These are phyloP conservation scores for Gossypium davidsonii DNA, from an alignment of 441 rosid species.

Conservation along the genomic window DNA sequence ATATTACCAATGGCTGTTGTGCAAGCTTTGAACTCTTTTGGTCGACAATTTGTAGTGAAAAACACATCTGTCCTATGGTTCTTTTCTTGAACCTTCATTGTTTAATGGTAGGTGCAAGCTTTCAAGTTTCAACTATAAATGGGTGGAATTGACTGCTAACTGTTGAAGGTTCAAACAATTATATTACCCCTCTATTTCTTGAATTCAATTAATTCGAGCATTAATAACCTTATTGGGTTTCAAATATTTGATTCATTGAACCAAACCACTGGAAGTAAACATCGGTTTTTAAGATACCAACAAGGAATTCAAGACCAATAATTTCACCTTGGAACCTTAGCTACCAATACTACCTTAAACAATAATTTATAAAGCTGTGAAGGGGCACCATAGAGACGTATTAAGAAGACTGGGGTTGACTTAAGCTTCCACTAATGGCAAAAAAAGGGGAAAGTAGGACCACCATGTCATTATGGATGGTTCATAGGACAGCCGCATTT, in stretches of 20 bases:
- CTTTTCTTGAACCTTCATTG: neutral
- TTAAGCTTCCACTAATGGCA: neutral
- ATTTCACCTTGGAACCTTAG: too few relatives aligned
- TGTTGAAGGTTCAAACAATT: neutral
- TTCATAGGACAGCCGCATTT: constrained; percentile 9
- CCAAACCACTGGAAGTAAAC: too few relatives aligned
- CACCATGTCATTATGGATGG: constrained; percentile 11
- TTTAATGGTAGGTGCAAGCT: neutral
- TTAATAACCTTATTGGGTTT: too few relatives aligned
- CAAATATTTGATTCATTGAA: too few relatives aligned
- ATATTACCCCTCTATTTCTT: too few relatives aligned
- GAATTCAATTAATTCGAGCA: too few relatives aligned
- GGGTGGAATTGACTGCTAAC: neutral
- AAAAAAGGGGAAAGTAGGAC: neutral
- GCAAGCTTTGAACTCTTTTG: constrained; percentile 14
- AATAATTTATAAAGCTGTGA: too few relatives aligned
- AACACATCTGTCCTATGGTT: constrained; percentile 22
- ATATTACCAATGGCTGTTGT: constrained; percentile 21
- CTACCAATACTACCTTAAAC: too few relatives aligned
- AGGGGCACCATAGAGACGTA: too few relatives aligned
- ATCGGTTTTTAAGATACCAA: too few relatives aligned
- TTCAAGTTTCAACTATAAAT: constrained; percentile 1
- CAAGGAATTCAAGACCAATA: too few relatives aligned
- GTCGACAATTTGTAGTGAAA: constrained; percentile 32
- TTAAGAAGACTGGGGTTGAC: neutral